Percentiles rank a stretch among this genome's conserved stretches.
phyloP scores from a whole-genome alignment of 2,329 filamentous ascomycete species.

The Raffaelea albimanens region DNA sequence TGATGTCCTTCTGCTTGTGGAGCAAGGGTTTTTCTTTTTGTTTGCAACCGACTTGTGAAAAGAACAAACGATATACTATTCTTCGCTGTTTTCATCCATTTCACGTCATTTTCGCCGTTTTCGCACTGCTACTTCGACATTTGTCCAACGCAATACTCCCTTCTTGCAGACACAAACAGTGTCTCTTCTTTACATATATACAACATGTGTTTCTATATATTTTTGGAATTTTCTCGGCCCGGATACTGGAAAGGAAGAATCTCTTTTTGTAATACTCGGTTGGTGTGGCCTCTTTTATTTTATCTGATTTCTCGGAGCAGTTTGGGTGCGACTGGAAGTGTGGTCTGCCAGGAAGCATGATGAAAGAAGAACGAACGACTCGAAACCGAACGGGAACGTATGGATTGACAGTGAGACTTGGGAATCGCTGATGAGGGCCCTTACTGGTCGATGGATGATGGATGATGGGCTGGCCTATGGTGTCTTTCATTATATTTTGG shows the following conservation, averaged over 20 bases:
- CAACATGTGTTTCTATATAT: conserved; percentile 2
- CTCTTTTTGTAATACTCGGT: not conserved
- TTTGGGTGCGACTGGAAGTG: too few species aligned
- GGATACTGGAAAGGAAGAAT: conserved; percentile 7
- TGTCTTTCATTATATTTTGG: not conserved
- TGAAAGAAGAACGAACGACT: too few species aligned
- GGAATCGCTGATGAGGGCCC: too few species aligned
- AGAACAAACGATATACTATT: not conserved
- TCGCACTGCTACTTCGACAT: not conserved
- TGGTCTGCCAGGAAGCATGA: too few species aligned
- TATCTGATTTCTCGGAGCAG: too few species aligned
- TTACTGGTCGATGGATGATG: not conserved
- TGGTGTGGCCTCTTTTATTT: too few species aligned
- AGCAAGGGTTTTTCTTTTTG: not conserved
- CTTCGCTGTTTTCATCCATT: not conserved
- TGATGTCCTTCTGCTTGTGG: not conserved
- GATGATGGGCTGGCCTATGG: not conserved
- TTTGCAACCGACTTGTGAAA: too few species aligned
- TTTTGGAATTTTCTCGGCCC: not conserved
- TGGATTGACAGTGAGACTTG: too few species aligned
- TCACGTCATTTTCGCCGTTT: not conserved
- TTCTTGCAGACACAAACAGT: too few species aligned
- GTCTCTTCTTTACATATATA: not conserved
- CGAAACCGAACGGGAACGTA: too few species aligned
- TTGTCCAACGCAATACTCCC: too few species aligned